Conservation (phyloP, 108 stramenopile genomes). For the Licmophora abbreviata region DNA sequence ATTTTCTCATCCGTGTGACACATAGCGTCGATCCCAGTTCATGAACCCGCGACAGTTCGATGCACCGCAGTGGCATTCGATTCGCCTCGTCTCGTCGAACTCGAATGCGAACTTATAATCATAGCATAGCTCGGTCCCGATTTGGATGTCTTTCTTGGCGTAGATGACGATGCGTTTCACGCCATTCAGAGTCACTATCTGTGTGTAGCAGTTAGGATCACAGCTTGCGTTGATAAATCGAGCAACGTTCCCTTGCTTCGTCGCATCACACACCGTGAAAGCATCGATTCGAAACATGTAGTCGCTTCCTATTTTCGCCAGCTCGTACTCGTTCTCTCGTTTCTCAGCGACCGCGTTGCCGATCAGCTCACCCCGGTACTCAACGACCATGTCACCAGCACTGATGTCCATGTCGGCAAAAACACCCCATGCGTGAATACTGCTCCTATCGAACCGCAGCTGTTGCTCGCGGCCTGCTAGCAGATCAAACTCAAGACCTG, state of each 20-base stretch:
- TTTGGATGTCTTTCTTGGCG: slow-evolving; percentile 76
- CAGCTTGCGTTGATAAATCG: slow-evolving; percentile 96
- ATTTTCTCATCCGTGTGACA: slow-evolving; percentile 2
- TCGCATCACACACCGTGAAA: slow-evolving; percentile 74
- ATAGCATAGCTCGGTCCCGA: slow-evolving; percentile 94
- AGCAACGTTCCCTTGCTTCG: slow-evolving; percentile 86
- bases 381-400: slow-evolving; percentile 78
- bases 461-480: slow-evolving; percentile 59
- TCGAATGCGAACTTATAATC: slow-evolving; percentile 96
- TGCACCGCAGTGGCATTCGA: slow-evolving; percentile 72
- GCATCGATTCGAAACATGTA: slow-evolving; percentile 95
- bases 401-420: slow-evolving; percentile 58
- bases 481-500: slow-evolving; percentile 27
- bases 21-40: slow-evolving; percentile 61
- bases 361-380: slow-evolving; percentile 92
- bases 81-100: slow-evolving; percentile 47
- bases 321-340: slow-evolving; percentile 85
- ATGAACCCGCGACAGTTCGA: slow-evolving; percentile 64
- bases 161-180: slow-evolving; percentile 83
- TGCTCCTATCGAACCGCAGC: slow-evolving; percentile 58
- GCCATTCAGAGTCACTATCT: slow-evolving; percentile 66
- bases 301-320: slow-evolving; percentile 73
- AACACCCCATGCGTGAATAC: slow-evolving; percentile 83
- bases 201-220: slow-evolving; percentile 85
- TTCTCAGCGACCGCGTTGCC: slow-evolving; percentile 81